Conservation (phyloP, 495 filamentous ascomycete genomes). For the Thermochaetoides thermophila region DNA sequence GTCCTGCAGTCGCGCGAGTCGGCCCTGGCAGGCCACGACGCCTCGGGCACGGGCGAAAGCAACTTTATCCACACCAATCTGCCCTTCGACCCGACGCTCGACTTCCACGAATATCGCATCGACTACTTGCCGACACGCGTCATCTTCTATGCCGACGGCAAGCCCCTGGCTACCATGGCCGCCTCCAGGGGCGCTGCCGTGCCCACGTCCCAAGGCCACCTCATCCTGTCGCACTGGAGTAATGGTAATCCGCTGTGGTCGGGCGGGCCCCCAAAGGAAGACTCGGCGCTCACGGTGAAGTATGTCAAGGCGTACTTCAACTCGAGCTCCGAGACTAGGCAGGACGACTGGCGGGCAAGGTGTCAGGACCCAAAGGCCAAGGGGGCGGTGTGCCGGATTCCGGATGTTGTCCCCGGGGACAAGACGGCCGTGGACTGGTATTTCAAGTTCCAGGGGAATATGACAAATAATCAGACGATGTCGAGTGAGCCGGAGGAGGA, state of each 20-base stretch:
- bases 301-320: slow-evolving; percentile 74
- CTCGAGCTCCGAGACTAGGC: slow-evolving; percentile 33
- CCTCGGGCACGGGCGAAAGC: slow-evolving; percentile 33
- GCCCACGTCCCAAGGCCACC: slow-evolving; percentile 42
- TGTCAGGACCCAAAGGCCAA: slow-evolving; percentile 29
- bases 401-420: slow-evolving; percentile 33
- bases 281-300: slow-evolving; percentile 43
- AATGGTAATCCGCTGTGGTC: slow-evolving; percentile 59
- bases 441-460: slow-evolving; percentile 39
- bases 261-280: slow-evolving; percentile 45
- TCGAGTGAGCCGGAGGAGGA: slow-evolving; percentile 12
- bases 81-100: slow-evolving; percentile 44
- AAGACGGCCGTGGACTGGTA: slow-evolving; percentile 35
- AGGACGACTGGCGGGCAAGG: slow-evolving; percentile 29
- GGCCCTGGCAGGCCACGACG: slow-evolving; percentile 39
- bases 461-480: slow-evolving; percentile 45
- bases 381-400: slow-evolving; percentile 42
- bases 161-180: slow-evolving; percentile 38
- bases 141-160: slow-evolving; percentile 49
- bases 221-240: slow-evolving; percentile 63
- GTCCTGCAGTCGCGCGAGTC: slow-evolving; percentile 52
- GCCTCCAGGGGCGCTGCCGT: slow-evolving; percentile 25
- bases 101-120: slow-evolving; percentile 62
- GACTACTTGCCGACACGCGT: slow-evolving; percentile 50
- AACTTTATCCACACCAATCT: slow-evolving; percentile 40